Conservation (phyloP, 768 basidiomycete genomes). For the Auricularia heimuer region DNA sequence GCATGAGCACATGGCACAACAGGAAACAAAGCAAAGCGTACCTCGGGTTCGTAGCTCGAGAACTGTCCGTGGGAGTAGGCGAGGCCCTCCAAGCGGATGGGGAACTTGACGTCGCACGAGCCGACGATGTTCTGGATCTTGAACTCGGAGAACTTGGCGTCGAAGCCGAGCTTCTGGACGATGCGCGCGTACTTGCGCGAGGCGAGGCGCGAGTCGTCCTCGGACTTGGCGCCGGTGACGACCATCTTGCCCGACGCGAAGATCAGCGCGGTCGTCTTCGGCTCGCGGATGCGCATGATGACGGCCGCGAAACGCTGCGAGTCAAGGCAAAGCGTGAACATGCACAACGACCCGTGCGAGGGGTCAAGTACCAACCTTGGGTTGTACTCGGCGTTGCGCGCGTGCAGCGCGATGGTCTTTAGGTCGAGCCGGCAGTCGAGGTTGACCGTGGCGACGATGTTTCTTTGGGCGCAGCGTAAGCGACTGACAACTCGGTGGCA, state of each 20-base stretch:
- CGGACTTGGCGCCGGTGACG: slow-evolving; percentile 97
- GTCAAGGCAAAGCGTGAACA: slow-evolving; percentile 36
- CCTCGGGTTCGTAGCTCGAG: slow-evolving; percentile 96
- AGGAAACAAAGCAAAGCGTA: slow-evolving; percentile 27
- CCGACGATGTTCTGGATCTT: slow-evolving; percentile 99
- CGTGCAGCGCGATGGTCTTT: slow-evolving; percentile 97
- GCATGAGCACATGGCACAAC: slow-evolving; percentile 6
- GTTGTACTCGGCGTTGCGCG: slow-evolving; percentile 98
- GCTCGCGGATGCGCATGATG: slow-evolving; percentile 99
- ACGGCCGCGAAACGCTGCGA: slow-evolving; percentile 98
- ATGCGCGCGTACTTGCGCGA: slow-evolving; percentile 99
- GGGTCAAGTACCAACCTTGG: slow-evolving; percentile 76
- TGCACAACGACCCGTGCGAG: slow-evolving; percentile 45
- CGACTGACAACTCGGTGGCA: neutral
- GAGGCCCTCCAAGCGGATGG: slow-evolving; percentile 92
- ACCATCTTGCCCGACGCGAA: slow-evolving; percentile 99
- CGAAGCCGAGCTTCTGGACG: slow-evolving; percentile 98
- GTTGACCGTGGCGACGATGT: slow-evolving; percentile 98
- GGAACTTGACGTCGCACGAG: slow-evolving; percentile 97
- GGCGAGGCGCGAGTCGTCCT: slow-evolving; percentile 93
- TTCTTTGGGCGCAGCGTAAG: slow-evolving; percentile 26
- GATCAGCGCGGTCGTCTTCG: slow-evolving; percentile 98
- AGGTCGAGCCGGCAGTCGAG: slow-evolving; percentile 93
- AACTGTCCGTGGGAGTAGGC: slow-evolving; percentile 98
- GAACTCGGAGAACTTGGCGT: slow-evolving; percentile 98